Evolutionary conservation across 2,329 filamentous ascomycete species (phyloP), one percentile per base, ranked within the genome.

Genomic region (Xylaria sp.): DNA sequence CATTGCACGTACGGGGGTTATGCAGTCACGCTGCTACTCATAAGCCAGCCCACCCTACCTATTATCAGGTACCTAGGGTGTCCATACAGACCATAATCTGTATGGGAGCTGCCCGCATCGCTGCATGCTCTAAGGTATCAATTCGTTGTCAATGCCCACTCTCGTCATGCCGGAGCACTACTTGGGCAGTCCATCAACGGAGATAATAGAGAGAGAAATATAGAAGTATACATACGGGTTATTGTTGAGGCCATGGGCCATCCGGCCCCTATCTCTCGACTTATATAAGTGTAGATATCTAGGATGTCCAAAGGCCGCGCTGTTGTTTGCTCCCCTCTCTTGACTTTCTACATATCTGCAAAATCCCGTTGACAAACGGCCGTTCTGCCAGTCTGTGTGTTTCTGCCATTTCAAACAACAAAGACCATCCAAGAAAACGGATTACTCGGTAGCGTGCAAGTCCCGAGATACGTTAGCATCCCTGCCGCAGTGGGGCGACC

Each of bases 401-500:
- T n/a, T n/a, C n/a, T n/a, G n/a, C 29, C 29, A 34, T 34, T 34
- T 26, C 24, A 26, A 6, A 5, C 24, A 34, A 34, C 29, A 34
- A 34, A 13, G 3, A 34, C 29, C 11, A 34, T 34, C 29, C 29
- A 34, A 34, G 9, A 6, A 13, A 34, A 34, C 16, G 29, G 29
- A 34, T 6, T 34, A 34, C 8, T 34, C 16, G 29, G 52, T 58
- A 52, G 52, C 42, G 47, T 48, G 47, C 55, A 56, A 58, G 52
- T 49, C 42, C 20, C 29, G 40, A 46, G 46, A 39, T 41, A 58
- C 57, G 56, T 56, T 54, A 61, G 53, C 57, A 56, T 56, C 44
- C 48, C 56, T 26, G 13, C 19, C 52, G 52, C 43, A 56, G 50
- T 50, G 55, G 58, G 53, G 39, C 39, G 42, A 22, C 13, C 46